Conservation (phyloP, 2,329 filamentous ascomycete species). For the Chaetomium globosum region DNA sequence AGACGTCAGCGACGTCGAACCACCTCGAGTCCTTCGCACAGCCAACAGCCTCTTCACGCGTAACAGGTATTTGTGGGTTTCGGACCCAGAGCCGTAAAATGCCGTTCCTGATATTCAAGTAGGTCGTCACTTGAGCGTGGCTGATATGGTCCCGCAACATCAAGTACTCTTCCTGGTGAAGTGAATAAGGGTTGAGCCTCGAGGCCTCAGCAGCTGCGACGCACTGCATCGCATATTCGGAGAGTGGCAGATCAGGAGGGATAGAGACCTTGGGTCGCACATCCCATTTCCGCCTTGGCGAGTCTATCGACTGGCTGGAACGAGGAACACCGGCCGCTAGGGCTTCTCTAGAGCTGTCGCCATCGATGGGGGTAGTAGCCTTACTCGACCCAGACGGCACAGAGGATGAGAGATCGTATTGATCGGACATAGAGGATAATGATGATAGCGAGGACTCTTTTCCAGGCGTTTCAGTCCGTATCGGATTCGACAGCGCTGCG, state of each 20-base stretch:
- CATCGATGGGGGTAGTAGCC: constrained; percentile 62
- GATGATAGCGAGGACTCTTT: constrained; percentile 54
- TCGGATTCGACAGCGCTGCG: constrained; percentile 5
- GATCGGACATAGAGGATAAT: constrained; percentile 48
- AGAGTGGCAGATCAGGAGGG: constrained; percentile 69
- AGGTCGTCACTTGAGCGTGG: constrained; percentile 86
- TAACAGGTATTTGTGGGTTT: constrained; percentile 81
- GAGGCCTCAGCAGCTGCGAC: constrained; percentile 87
- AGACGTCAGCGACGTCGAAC: constrained; percentile 85
- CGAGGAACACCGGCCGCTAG: constrained; percentile 30
- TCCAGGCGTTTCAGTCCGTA: constrained; percentile 4
- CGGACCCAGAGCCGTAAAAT: constrained; percentile 88
- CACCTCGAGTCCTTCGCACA: constrained; percentile 86
- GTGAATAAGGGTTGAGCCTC: constrained; percentile 81
- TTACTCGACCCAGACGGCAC: constrained; percentile 63
- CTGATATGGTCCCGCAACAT: constrained; percentile 81
- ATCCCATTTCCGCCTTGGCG: constrained; percentile 52
- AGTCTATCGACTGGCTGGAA: constrained; percentile 22
- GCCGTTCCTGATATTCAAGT: constrained; percentile 93
- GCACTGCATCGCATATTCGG: constrained; percentile 88
- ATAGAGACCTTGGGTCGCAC: constrained; percentile 81
- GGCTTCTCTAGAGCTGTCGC: constrained; percentile 44
- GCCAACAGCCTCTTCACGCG: constrained; percentile 81
- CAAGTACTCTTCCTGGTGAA: constrained; percentile 82
- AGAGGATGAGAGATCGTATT: constrained; percentile 58